Evolutionary conservation across 345 rosid species (phyloP), one percentile per base, ranked within the genome.

Genomic region (Rhizophora apiculata): DNA sequence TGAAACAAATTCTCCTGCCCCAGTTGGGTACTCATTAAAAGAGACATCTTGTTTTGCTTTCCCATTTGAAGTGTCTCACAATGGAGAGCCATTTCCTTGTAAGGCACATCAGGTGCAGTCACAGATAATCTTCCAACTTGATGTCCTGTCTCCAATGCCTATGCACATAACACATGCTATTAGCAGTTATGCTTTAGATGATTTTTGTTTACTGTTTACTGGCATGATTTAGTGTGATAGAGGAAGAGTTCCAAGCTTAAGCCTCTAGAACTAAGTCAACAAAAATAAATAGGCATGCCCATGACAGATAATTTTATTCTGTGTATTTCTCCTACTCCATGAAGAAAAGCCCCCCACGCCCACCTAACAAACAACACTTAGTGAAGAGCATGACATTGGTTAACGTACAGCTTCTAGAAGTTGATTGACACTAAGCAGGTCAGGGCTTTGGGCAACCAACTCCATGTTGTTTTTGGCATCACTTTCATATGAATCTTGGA

Each of bases 1-100:
- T 62, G 74, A 31, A 73, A 65, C 46, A 74, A 73, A 60, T 84
- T 87, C 65, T 87, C 96, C 53, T 83, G 91, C 67, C 75, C 80
- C 68, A 72, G 52, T 39, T 87, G 90, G 73, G 80, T 65, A 70
- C 75, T 79, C 86, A 89, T 83, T 81, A 96, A 79, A 78, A 80
- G 76, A 13, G 91, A 89, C 90, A 92, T 92, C 85, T 85, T 90
- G 79, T 82, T 79, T 69, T 87, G 96, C 80, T 92, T 96, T 74
- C 95, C 97, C 60, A 80, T 76, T 69, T 81, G 68, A 27, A 96
- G 91, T 62, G 91, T 82, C 74, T 92, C 98, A 29, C 98, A 90
- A 51, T 90, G 97, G 58, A 66, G 81, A 15, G 96, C 92, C 86
- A 88, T 88, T 78, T 90, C 95, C 84, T 83, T 84, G 83, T 84